phyloP scores from a whole-genome alignment of 1,284 basidiomycete species.

The Flammula alnicola region DNA sequence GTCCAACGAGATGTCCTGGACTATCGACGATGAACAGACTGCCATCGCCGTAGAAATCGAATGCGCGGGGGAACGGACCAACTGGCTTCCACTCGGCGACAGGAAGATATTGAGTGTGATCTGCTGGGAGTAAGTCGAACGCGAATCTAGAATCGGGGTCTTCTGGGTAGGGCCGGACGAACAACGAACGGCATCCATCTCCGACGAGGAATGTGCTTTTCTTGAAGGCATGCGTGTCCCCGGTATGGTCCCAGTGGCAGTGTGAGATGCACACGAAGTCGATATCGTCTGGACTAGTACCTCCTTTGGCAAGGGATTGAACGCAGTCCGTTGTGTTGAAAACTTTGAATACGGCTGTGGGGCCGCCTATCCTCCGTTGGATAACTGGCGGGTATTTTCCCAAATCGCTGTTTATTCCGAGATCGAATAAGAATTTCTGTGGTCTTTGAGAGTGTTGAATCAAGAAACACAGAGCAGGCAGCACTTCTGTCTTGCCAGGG shows the following conservation, averaged over 20 bases:
- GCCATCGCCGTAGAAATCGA: conserved; percentile 63
- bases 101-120: conserved; percentile 44
- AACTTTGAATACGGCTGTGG: background rate
- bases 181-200: conserved; percentile 37
- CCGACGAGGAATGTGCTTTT: conserved; percentile 52
- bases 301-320: conserved; percentile 53
- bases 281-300: conserved; percentile 45
- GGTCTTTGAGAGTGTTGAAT: conserved; percentile 48
- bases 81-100: conserved; percentile 38
- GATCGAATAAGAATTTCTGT: conserved; percentile 53
- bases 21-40: conserved; percentile 60
- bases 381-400: conserved; percentile 42
- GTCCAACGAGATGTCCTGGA: conserved; percentile 57
- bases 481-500: conserved; percentile 28
- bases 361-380: conserved; percentile 24
- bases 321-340: conserved; percentile 33
- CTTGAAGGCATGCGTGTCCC: conserved; percentile 49
- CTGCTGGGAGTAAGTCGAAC: conserved; percentile 43
- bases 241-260: conserved; percentile 49
- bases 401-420: conserved; percentile 52
- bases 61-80: conserved; percentile 54
- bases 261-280: conserved; percentile 54
- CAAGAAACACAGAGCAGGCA: conserved; percentile 54
- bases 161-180: conserved; percentile 47
- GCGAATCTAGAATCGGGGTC: conserved; percentile 39